Evolutionary conservation across 2,329 filamentous ascomycete genomes (phyloP), one percentile per base, ranked within the genome.

Genomic region (Leptographium lundbergii): DNA sequence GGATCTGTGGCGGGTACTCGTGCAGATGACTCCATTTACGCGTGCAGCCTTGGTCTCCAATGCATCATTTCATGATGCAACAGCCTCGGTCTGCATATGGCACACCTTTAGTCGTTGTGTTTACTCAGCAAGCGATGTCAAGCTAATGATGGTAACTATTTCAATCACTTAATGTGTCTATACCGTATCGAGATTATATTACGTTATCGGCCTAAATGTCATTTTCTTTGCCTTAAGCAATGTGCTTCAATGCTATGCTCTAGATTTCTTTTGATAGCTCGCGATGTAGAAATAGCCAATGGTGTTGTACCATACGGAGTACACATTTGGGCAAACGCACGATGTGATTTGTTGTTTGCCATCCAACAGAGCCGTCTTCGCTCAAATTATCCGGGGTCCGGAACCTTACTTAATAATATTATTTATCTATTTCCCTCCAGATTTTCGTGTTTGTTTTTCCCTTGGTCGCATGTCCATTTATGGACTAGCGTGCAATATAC

Each of bases 401-500:
- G 39, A 32, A 19, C 27, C 50, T 29, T 52, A 9, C 50, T 52
- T n/a, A 22, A 19, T 52, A 27, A 24, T 52, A 32, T 10, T 54
- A 50, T 24, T 48, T 27, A 19, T 50, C 29, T 50, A 22, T 24
- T 57, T 25, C 2, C 22, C 36, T 11, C 24, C 19, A 53, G 34
- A 39, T 58, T 55, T 32, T 59, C 57, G 32, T 53, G 56, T 57
- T 57, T 54, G 24, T 56, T 59, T 50, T 45, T 42, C 50, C 60
- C 48, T 59, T 59, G 55, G 34, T 55, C 3, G 53, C 7, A 7
- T 50, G 6, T 51, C 69, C 65, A 27, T 32, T 67, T 71, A 63
- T 48, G 68, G 69, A 67, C 64, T 71, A 71, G 69, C 64, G 57
- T 61, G 54, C 60, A 58, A 34, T 45, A 39, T 57, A 36, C 57